Conservation (phyloP, 2,329 filamentous ascomycete genomes). For the Mycocentrospora acerina region DNA sequence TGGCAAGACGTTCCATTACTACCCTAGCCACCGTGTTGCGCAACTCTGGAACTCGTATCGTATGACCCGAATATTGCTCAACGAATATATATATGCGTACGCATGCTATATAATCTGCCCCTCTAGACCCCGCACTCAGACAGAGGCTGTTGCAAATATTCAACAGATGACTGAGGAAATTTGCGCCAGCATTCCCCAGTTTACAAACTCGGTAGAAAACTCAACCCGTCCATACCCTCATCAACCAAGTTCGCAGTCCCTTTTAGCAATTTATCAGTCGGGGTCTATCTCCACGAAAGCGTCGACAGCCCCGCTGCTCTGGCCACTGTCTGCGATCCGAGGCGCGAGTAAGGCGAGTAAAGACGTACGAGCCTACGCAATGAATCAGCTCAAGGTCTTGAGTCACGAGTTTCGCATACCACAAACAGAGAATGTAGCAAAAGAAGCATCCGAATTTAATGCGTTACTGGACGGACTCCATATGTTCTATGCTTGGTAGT, state of each 20-base stretch:
- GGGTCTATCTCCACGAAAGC: too few relatives aligned
- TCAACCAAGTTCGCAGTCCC: background rate
- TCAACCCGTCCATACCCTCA: background rate
- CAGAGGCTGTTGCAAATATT: constrained; percentile 1
- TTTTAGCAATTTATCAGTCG: too few relatives aligned
- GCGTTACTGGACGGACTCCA: constrained; percentile 12
- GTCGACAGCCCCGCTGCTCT: constrained; percentile 8
- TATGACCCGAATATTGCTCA: constrained; percentile 19
- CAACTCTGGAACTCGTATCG: constrained; percentile 21
- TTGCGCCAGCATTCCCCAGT: constrained; percentile 12
- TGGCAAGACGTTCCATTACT: constrained; percentile 5
- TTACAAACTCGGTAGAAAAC: constrained; percentile 2
- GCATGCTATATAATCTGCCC: background rate
- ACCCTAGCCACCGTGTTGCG: constrained; percentile 9
- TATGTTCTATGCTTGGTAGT: constrained; percentile 16
- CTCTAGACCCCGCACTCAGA: background rate
- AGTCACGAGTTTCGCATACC: constrained; percentile 8
- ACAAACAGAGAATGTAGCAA: constrained; percentile 10
- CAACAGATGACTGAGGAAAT: constrained; percentile 10
- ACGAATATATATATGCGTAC: constrained; percentile 9
- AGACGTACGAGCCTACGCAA: constrained; percentile 3
- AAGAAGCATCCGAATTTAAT: constrained; percentile 3
- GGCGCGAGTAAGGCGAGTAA: constrained; percentile 3
- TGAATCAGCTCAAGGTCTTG: constrained; percentile 6
- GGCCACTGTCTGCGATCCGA: constrained; percentile 10